Base-by-base conservation (phyloP, 352 stramenopile species). In the Phytopythium cucurbitacearum region DNA sequence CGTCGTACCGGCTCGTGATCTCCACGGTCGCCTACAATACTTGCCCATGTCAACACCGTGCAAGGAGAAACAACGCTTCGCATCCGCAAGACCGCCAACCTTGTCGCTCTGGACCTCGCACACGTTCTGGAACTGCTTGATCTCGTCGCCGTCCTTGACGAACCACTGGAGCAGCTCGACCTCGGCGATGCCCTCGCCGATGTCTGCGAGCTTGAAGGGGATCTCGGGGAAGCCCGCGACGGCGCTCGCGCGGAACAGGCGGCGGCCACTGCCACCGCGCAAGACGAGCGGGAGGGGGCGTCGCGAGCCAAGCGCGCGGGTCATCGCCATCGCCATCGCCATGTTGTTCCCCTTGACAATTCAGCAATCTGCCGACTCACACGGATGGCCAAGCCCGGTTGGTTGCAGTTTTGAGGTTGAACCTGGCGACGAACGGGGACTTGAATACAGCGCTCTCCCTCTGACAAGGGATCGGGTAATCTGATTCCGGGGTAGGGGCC, bases 91-190 rank as follows among this genome's bases (percentile, higher is more conserved):
- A 7, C 33, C 55, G 8, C 32, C 21, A 28, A 82, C 80, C 79
- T 99, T 99, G 69, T 99, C 96, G 43, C 76, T 97, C 71, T 99
- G 96, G 21, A 99, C 97, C 65, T 99, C 90, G 66, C 96, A 99
- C 36, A 99, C 85, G 43, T 91, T 93, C 73, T 99, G 96, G 71
- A 99, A 99, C 73, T 98, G 88, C 57, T 94, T 85, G 36, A 98
- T 73, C 15, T 59, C 51, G 49, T 98, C 90, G 41, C 94, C 94
- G 44, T 84, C 76, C 53, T 95, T 87, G 47, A 99, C 90, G 59
- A 98, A 99, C 96, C 95, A 99, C 74, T 99, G 91, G 47, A 99
- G 76, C 21, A 99, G 64, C 75, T 99, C 96, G 46, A 99, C 97
- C 70, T 99, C 97, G 28, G 91, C 87, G 68, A 99, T 99, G 13